Conservation (phyloP, 495 filamentous ascomycete species). For the Penicillium argentinense region DNA sequence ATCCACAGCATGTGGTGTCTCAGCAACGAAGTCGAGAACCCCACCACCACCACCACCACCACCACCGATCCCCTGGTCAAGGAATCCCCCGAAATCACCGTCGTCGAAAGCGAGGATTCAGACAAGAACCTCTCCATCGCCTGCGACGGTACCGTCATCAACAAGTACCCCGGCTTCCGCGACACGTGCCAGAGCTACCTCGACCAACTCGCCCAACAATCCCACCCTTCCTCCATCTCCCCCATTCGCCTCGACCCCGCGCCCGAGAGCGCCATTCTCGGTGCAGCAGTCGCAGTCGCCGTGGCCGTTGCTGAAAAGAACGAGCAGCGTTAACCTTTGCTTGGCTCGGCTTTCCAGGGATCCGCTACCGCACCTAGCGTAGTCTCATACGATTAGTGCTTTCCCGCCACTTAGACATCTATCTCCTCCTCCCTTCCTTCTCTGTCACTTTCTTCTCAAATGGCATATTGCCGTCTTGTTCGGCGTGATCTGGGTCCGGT, state of each 20-base stretch:
- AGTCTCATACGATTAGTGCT: no score
- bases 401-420: no score
- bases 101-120: conserved; percentile 36
- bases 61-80: conserved; percentile 29
- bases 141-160: conserved; percentile 60
- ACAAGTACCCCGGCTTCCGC: conserved; percentile 58
- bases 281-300: conserved; percentile 57
- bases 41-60: conserved; percentile 11
- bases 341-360: no score
- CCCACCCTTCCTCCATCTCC: conserved; percentile 20
- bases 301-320: conserved; percentile 34
- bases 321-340: conserved; percentile 7
- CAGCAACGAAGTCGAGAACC: conserved; percentile 48
- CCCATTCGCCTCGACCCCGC: conserved; percentile 48
- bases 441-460: neutral
- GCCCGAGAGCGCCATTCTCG: conserved; percentile 54
- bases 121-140: conserved; percentile 46
- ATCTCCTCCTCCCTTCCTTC: neutral
- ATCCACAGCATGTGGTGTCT: conserved; percentile 65
- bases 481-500: no score
- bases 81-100: conserved; percentile 40
- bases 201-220: conserved; percentile 41
- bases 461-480: no score
- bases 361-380: no score
- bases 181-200: conserved; percentile 51